Percentiles rank a stretch among this genome's conserved stretches.
Conservation (phyloP, 2,329 filamentous ascomycete genomes). For the Epichloe amarillans region DNA sequence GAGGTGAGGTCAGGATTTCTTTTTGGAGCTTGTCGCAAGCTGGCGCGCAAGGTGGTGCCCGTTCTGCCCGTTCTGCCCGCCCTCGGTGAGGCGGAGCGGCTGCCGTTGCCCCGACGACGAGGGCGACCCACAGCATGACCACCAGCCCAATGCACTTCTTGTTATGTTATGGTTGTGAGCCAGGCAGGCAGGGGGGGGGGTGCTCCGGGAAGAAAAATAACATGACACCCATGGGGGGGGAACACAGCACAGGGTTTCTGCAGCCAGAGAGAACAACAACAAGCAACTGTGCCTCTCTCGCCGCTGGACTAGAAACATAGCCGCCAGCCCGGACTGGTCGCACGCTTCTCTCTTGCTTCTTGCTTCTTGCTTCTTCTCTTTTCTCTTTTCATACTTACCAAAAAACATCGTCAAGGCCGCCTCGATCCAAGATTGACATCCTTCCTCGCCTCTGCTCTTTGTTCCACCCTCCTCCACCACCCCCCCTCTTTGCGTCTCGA, state of each 20-base stretch:
- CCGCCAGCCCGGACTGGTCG: background rate
- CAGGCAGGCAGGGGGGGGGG: background rate
- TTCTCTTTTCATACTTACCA: constrained; percentile 11
- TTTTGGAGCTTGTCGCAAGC: background rate
- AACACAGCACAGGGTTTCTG: background rate
- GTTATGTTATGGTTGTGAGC: background rate
- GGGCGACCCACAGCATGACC: constrained; percentile 10
- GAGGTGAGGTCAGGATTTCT: background rate
- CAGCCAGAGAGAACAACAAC: constrained; percentile 10
- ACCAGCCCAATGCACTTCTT: background rate
- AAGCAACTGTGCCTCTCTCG: constrained; percentile 4
- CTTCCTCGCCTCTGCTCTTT: background rate
- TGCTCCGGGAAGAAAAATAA: background rate
- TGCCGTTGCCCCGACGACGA: constrained; percentile 12
- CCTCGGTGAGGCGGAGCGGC: too few species aligned
- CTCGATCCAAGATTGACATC: too few species aligned
- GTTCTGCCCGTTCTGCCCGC: too few species aligned
- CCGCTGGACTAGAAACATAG: background rate
- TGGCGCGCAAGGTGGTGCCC: too few species aligned
- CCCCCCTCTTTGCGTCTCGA: background rate
- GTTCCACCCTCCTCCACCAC: background rate
- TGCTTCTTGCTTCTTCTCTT: too few species aligned
- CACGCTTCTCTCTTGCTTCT: background rate
- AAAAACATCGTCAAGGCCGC: constrained; percentile 17
- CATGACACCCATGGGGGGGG: background rate